Base-by-base conservation (phyloP, 1,284 basidiomycete species). In the Thelephora terrestris region DNA sequence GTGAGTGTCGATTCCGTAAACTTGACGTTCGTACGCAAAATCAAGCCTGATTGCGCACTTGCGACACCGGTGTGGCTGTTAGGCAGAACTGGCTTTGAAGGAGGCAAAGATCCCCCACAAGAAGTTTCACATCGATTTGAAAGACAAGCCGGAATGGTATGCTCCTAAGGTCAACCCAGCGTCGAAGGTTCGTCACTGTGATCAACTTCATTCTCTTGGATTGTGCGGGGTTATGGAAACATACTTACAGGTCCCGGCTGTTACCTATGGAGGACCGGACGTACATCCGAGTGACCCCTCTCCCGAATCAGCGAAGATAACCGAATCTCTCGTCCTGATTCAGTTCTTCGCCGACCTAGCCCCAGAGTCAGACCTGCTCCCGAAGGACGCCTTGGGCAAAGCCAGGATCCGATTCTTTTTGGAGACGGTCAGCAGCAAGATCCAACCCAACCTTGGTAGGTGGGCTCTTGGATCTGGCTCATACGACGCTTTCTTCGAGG, bases 111-210 rank as follows among this genome's bases (percentile, higher is more conserved):
- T 73, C 2, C 58, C 70, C 0, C 76, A 68, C 56, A 73, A 69
- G 24, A 58, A 66, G 25, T 78, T 67, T 53, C 68, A 76, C 53
- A 74, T 84, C 49, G 74, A 84, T 55, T 61, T 83, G 25, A 49
- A 58, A 53, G 76, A 80, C 66, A 84, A 83, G 64, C 81, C 82
- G 0, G 69, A 67, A 45, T 81, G 79, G 81, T 82, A 79, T 58
- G 71, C 73, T 0, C 67, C 72, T 1, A 69, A 75, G 51, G 71
- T 85, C 34, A 84, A 84, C 61, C 74, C 76, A 1, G 78, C 74
- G 1, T 72, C 74, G 60, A 81, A 83, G 69, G 79, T 78, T 55
- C 37, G 66, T 55, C 47, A 48, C n/a, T 39, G 50, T 16, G 29
- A 32, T 21, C 27, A 18, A 16, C 10, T 18, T 46, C 7, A 17